phyloP scores from a whole-genome alignment of 805 yeast genomes.

The Pichia heedii region DNA sequence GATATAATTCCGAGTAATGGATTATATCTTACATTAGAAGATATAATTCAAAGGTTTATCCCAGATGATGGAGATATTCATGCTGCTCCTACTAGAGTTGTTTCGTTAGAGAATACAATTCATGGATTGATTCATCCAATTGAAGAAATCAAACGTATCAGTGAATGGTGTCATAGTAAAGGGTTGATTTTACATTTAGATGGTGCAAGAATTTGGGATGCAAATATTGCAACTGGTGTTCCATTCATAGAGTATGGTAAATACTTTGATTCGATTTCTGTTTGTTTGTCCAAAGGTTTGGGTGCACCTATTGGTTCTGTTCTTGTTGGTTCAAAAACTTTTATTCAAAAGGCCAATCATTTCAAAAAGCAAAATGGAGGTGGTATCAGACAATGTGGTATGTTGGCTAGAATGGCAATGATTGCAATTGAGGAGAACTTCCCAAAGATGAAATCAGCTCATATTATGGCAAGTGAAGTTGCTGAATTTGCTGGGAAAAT shows the following conservation, averaged over 20 bases:
- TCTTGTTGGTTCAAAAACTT: conserved; percentile 54
- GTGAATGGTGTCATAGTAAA: conserved; percentile 56
- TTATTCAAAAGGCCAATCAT: conserved; percentile 67
- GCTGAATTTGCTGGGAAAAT: conserved; percentile 41
- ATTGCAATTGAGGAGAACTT: conserved; percentile 69
- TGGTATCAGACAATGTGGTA: conserved; percentile 84
- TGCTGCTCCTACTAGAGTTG: conserved; percentile 76
- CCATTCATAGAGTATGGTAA: conserved; percentile 62
- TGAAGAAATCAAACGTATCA: conserved; percentile 66
- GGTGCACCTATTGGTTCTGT: conserved; percentile 94
- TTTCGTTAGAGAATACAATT: conserved; percentile 81
- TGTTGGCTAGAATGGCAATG: conserved; percentile 73
- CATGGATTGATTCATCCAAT: conserved; percentile 77
- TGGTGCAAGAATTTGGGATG: conserved; percentile 95
- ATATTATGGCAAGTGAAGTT: conserved; percentile 42
- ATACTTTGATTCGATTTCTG: conserved; percentile 79
- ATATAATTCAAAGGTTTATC: conserved; percentile 50
- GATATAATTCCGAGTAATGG: conserved; percentile 78
- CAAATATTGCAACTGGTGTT: conserved; percentile 65
- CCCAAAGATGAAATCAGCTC: conserved; percentile 42
- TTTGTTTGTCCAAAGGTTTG: conserved; percentile 80
- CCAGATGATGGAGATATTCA: conserved; percentile 80
- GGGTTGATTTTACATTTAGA: conserved; percentile 68
- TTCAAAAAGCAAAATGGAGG: conserved; percentile 91
- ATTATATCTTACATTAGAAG: conserved; percentile 68